These are phyloP conservation scores for Neocallimastix lanati DNA, from an alignment of 192 early-diverging fungal genomes.

Conservation along the genomic window DNA sequence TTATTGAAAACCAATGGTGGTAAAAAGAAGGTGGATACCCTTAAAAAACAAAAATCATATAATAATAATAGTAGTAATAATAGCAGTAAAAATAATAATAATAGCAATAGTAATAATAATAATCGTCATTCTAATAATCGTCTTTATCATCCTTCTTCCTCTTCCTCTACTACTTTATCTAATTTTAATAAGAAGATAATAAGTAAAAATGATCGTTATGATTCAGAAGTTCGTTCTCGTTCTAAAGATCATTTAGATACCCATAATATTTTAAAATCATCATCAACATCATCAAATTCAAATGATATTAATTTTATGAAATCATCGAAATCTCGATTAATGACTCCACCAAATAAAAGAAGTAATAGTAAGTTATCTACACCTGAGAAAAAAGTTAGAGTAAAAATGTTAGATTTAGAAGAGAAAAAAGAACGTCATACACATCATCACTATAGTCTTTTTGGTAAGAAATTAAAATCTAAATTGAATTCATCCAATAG, in stretches of 20 bases:
- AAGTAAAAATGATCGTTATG: background rate
- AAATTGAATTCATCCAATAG: too few species aligned
- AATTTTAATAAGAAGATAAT: too few species aligned
- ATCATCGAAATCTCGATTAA: too few species aligned
- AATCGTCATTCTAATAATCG: background rate
- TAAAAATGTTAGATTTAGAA: background rate
- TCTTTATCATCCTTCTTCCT: background rate
- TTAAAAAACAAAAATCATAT: background rate
- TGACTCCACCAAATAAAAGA: too few species aligned
- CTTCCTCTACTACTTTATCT: background rate
- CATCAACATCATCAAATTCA: background rate
- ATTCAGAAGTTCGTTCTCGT: background rate
- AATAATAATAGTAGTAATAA: background rate
- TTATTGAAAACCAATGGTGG: background rate
- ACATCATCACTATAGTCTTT: background rate
- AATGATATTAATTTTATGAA: too few species aligned
- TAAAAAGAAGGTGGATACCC: background rate
- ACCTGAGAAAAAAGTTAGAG: background rate
- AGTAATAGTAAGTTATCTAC: background rate
- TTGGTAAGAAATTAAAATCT: background rate
- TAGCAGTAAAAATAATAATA: background rate
- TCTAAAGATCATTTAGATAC: background rate
- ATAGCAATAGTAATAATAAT: background rate
- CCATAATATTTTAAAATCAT: background rate
- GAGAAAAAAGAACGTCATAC: background rate